Conservation (phyloP, 73 alveolate species). For the Diophrys sp. region DNA sequence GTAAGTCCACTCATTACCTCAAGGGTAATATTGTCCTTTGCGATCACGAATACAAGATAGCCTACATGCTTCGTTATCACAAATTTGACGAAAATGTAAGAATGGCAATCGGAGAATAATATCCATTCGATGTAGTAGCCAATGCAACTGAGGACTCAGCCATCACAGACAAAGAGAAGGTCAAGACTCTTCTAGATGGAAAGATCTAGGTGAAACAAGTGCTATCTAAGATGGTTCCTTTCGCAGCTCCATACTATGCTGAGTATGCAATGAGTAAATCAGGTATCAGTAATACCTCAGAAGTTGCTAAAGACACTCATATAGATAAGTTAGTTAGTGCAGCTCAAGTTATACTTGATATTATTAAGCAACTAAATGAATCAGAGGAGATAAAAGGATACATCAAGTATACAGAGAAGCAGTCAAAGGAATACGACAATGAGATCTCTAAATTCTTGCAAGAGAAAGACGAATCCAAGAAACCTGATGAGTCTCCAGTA, state of each 20-base stretch:
- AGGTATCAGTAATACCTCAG: constrained; percentile 54
- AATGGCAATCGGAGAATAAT: constrained; percentile 70
- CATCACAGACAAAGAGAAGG: constrained; percentile 43
- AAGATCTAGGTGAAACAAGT: constrained; percentile 56
- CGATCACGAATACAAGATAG: constrained; percentile 70
- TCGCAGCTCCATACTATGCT: constrained; percentile 61
- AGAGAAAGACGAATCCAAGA: constrained; percentile 17
- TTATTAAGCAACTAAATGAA: constrained; percentile 43
- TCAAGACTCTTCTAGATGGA: constrained; percentile 53
- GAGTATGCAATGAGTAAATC: constrained; percentile 63
- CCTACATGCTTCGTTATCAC: constrained; percentile 72
- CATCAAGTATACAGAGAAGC: constrained; percentile 21
- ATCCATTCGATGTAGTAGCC: constrained; percentile 85
- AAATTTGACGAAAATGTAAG: constrained; percentile 74
- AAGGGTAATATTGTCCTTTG: constrained; percentile 79
- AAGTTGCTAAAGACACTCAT: constrained; percentile 31
- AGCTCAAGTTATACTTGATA: constrained; percentile 49
- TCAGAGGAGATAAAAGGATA: constrained; percentile 42
- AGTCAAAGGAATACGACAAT: constrained; percentile 4
- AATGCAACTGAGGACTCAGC: constrained; percentile 58
- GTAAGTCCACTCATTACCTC: not conserved
- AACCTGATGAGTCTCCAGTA: not conserved
- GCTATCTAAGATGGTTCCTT: constrained; percentile 72
- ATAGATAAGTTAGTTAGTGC: constrained; percentile 52
- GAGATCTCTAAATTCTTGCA: constrained; percentile 19